A percentile compares a stretch with the other conserved stretches of the same genome.
These are phyloP conservation scores for Beauveria sp. DNA, from an alignment of 2,329 filamentous ascomycete genomes.

Conservation along the genomic window DNA sequence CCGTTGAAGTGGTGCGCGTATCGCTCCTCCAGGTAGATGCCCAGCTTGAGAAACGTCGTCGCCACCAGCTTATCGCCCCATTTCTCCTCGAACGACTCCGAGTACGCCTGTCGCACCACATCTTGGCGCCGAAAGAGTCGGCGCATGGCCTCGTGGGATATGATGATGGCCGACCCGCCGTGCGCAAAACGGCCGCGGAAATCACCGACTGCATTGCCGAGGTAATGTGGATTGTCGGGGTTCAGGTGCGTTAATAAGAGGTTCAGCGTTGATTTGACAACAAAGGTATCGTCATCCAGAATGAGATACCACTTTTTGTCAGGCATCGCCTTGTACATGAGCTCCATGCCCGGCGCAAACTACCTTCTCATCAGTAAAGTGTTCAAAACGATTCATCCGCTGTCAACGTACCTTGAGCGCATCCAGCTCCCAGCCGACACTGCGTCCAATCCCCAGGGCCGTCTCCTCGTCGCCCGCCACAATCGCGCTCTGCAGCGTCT, in stretches of 20 bases:
- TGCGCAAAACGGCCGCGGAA: slow-evolving; percentile 49
- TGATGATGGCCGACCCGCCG: slow-evolving; percentile 45
- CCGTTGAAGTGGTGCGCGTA: slow-evolving; percentile 50
- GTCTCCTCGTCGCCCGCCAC: slow-evolving; percentile 28
- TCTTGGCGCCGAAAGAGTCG: slow-evolving; percentile 35
- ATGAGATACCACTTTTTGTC: slow-evolving; percentile 53
- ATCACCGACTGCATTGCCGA: slow-evolving; percentile 51
- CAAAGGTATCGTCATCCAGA: slow-evolving; percentile 50
- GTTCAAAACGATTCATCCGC: neutral
- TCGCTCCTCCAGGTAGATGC: slow-evolving; percentile 47
- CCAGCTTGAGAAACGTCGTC: slow-evolving; percentile 43
- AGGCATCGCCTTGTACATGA: slow-evolving; percentile 41
- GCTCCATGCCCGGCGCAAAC: slow-evolving; percentile 49
- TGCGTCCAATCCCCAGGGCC: slow-evolving; percentile 30
- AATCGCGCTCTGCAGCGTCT: slow-evolving; percentile 30
- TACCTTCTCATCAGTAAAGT: slow-evolving; percentile 18
- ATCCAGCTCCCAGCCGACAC: slow-evolving; percentile 42
- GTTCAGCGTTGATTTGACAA: slow-evolving; percentile 41
- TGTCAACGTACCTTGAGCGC: slow-evolving; percentile 35
- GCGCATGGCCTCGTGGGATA: slow-evolving; percentile 44
- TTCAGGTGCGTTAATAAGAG: slow-evolving; percentile 43
- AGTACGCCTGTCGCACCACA: slow-evolving; percentile 36
- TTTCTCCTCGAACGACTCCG: slow-evolving; percentile 41
- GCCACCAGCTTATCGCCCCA: slow-evolving; percentile 49
- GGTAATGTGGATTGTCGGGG: slow-evolving; percentile 37